Conservation (phyloP, 345 rosid species). For the Anacardium occidentale region DNA sequence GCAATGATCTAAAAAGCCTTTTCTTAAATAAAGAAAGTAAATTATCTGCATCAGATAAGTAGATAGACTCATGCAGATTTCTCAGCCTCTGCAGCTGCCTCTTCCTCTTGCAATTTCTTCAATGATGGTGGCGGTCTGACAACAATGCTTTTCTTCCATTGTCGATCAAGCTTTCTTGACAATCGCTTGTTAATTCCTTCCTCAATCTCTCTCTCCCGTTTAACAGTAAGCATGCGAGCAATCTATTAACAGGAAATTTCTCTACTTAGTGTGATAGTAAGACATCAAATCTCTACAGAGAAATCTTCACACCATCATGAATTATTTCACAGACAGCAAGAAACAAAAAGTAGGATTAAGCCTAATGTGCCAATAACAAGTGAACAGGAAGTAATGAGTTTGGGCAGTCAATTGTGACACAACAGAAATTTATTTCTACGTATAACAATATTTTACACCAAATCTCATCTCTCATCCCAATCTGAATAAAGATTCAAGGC, state of each 20-base stretch:
- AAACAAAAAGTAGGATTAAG: not conserved
- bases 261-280: slow-evolving; percentile 2
- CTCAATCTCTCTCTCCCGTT: slow-evolving; percentile 83
- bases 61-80: slow-evolving; percentile 47
- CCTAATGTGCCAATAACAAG: not conserved
- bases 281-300: not conserved
- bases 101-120: slow-evolving; percentile 70
- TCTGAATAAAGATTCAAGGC: not conserved
- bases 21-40: slow-evolving; percentile 3
- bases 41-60: not conserved
- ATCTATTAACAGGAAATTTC: slow-evolving; percentile 37
- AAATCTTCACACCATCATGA: not conserved
- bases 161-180: slow-evolving; percentile 84
- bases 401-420: not conserved
- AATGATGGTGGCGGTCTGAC: slow-evolving; percentile 80
- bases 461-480: not conserved
- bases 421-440: not conserved
- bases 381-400: not conserved
- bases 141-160: slow-evolving; percentile 89
- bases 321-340: not conserved
- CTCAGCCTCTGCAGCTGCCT: slow-evolving; percentile 78
- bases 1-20: not conserved
- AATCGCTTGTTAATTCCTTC: slow-evolving; percentile 83
- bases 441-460: not conserved
- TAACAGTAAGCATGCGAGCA: slow-evolving; percentile 80